A percentile compares a stretch with the other conserved stretches of the same genome.
These are phyloP conservation scores for Orbilia blumenaviensis DNA, from an alignment of 2,329 filamentous ascomycete species.

Conservation along the genomic window DNA sequence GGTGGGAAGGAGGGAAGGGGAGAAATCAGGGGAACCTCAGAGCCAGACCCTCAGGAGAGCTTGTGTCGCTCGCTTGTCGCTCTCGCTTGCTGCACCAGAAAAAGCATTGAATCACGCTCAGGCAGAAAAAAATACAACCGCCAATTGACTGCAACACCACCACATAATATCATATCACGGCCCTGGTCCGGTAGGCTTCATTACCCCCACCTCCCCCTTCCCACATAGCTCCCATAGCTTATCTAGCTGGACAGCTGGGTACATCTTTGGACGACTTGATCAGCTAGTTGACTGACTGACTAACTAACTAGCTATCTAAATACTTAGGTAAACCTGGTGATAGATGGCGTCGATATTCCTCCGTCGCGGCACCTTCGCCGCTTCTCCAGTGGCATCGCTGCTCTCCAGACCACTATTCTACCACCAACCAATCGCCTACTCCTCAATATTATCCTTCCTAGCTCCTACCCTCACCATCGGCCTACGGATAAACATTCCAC, in stretches of 20 bases:
- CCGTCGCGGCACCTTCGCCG: slow-evolving; percentile 66
- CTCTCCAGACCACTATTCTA: slow-evolving; percentile 63
- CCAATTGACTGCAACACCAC: neutral
- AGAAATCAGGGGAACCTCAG: slow-evolving; percentile 44
- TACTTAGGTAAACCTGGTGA: no score
- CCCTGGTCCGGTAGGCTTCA: neutral
- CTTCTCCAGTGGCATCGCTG: slow-evolving; percentile 62
- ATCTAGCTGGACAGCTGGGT: no score
- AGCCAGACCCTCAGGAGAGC: slow-evolving; percentile 11
- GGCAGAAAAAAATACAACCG: slow-evolving; percentile 3
- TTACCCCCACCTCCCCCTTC: neutral
- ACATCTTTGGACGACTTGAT: no score
- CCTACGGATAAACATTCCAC: slow-evolving; percentile 71
- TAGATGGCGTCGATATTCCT: slow-evolving; percentile 65
- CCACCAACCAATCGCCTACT: slow-evolving; percentile 63
- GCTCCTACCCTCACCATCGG: slow-evolving; percentile 70
- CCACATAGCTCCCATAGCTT: neutral
- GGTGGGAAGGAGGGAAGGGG: slow-evolving; percentile 8
- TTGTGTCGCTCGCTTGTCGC: slow-evolving; percentile 15
- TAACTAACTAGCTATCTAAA: no score
- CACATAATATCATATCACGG: neutral
- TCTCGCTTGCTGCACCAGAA: slow-evolving; percentile 27
- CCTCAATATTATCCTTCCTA: slow-evolving; percentile 66
- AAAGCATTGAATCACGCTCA: slow-evolving; percentile 17
- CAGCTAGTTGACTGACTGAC: neutral